Base-by-base conservation (phyloP, 2,329 filamentous ascomycete genomes). In the Ascosphaera aggregata region DNA sequence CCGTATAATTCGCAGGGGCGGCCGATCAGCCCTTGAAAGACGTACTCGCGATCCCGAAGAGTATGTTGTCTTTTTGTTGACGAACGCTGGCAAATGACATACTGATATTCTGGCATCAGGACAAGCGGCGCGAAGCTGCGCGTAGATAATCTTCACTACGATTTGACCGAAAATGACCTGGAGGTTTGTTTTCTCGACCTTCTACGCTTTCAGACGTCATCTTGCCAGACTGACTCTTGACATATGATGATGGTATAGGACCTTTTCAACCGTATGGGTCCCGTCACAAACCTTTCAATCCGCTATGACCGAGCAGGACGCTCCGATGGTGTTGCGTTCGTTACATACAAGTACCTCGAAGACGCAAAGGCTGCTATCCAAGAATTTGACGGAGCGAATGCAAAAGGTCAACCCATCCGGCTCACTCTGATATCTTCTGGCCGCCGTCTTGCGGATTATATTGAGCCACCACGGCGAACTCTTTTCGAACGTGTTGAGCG, bases 111-210 rank as follows among this genome's bases (percentile, higher is more conserved):
- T 7, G 13, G 7, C 22, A 15, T 34, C 11, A 15, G 18, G n/a
- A 27, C 60, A 20, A 59, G 61, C 41, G 73, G 75, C 47, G 65
- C 74, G 36, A 86, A 81, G 58, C 58, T 94, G 46, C 76, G 76
- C 46, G 76, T 93, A 43, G 81, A 91, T 44, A 93, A 93, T 54
- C 63, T 94, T 42, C 85, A 94, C 56, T 94, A 92, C 56, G 85
- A 94, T 43, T 67, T 94, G 44, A 85, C 78, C 9, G 73, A 86
- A 55, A 74, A 76, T 30, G 85, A 93, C 52, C 66, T 93, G 40
- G 69, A 79, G 50, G 82, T 91, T 63, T 39, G 59, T 48, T 3
- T 13, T 18, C n/a, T 15, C 34, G 7, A 35, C 18, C 34, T 16
- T 15, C n/a, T 7, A 36, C 7, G n/a, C 9, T 7, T 17, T 11